These are phyloP conservation scores for Quercus rubra DNA, from an alignment of 306 rosid species.

Conservation along the genomic window DNA sequence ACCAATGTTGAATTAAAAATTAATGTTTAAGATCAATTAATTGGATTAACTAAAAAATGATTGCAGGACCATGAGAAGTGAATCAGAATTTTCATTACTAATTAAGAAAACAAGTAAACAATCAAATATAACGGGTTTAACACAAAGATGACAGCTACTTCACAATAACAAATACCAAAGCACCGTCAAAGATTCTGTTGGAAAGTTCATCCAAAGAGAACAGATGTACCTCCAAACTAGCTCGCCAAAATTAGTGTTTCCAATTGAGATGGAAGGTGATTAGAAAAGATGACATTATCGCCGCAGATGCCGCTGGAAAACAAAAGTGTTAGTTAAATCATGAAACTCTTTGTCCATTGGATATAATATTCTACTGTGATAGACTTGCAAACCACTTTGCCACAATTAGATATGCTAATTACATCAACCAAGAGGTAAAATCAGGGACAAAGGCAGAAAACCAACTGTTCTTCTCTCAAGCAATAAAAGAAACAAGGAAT, in stretches of 20 bases:
- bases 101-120: neutral
- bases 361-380: neutral
- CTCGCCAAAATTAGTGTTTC: constrained; percentile 3
- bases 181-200: neutral
- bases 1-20: neutral
- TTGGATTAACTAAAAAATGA: neutral
- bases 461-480: neutral
- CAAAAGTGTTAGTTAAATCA: constrained; percentile 13
- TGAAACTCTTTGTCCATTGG: neutral
- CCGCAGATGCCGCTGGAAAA: constrained; percentile 68
- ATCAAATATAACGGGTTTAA: neutral
- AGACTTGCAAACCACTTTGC: neutral
- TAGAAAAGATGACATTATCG: constrained; percentile 27
- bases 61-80: neutral
- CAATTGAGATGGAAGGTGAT: constrained; percentile 18
- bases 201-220: constrained; percentile 4
- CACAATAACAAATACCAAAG: neutral
- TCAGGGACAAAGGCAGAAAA: neutral
- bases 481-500: neutral
- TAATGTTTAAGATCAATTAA: neutral
- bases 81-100: neutral
- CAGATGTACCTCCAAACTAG: constrained; percentile 17
- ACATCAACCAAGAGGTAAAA: neutral
- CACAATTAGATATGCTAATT: neutral
- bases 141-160: neutral